Evolutionary conservation across 768 basidiomycete species (phyloP), one percentile per base, ranked within the genome.

Genomic region (Phanerodontia chrysosporium): DNA sequence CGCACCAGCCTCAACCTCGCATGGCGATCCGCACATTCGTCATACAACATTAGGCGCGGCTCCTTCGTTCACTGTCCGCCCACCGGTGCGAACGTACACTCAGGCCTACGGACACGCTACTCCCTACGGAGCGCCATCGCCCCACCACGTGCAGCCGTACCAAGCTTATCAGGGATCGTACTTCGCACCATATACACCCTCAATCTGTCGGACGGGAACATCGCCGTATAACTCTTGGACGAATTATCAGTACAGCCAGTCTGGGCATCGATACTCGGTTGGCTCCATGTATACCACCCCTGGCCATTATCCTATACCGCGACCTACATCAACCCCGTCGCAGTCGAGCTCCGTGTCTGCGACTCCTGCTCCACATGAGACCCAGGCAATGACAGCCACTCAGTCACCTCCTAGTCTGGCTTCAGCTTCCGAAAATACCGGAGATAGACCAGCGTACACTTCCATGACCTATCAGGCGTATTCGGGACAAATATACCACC

Each of bases 381-480:
- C 30, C 4, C 8, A 8, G 6, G 9, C 39, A 28, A 10, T 36
- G 8, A 35, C 28, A n/a, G 45, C 53, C 24, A 52, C 12, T 16
- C 29, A 35, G 13, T 25, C 27, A 12, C n/a, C n/a, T n/a, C n/a
- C n/a, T n/a, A n/a, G n/a, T n/a, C n/a, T n/a, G n/a, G n/a, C n/a
- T n/a, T n/a, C n/a, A n/a, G n/a, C n/a, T n/a, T n/a, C n/a, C n/a
- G n/a, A n/a, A n/a, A n/a, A n/a, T 51, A 24, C 35, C 7, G 42
- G 39, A 28, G 32, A 52, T 18, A 9, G 60, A 16, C 60, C 60
- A 24, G 55, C 48, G 3, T 57, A 61, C 30, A 61, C 60, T 16
- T 16, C 60, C 2, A 57, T 60, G 59, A 45, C 55, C 0, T 57
- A 61, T 57, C 60, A 61, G 28, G 28, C 25, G 12, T 49, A 45